Evolutionary conservation across 805 yeast species (phyloP), one percentile per base, ranked within the genome.

Genomic region (Clavispora fructus): DNA sequence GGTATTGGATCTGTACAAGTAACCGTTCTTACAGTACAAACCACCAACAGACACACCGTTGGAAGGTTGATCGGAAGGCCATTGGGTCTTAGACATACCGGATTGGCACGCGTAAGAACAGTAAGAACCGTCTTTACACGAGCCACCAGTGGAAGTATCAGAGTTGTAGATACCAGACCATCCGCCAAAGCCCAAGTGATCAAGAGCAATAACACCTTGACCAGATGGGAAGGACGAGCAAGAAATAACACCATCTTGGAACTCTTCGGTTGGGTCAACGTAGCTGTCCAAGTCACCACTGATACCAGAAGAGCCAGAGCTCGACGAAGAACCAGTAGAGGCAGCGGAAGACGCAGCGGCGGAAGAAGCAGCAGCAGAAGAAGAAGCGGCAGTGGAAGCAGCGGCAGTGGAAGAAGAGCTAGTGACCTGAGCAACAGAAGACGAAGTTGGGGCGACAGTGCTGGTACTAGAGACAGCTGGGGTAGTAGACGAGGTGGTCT

Each of bases 41-140:
- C 90, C 90, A 68, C 90, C 90, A 45, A 83, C 79, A 38, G 88
- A 80, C 50, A 80, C 79, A 65, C 88, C 90, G 60, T 69, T 77
- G 35, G 78, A 48, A 35, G 90, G 90, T 68, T 83, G 90, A 30
- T 63, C 56, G 37, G 77, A 62, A 35, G 89, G 89, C 88, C 88
- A 83, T 69, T 83, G 90, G 48, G 89, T 83, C 74, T 83, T 83
- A 59, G 88, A 81, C 85, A 80, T 80, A 74, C 90, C 90, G 35
- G 88, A 75, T 62, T 82, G 84, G 65, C 90, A 83, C 44, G 88
- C 87, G 62, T 83, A 83, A 44, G 89, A 83, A 65, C 90, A 92
- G 82, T 87, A 89, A 61, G 80, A 80, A 48, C 97, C 98, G 57
- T 91, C 97, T 52, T 73, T 66, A 77, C 99, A 92, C 40, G 78